These are phyloP conservation scores for Pholiota molesta DNA, from an alignment of 768 basidiomycete species.

Conservation along the genomic window DNA sequence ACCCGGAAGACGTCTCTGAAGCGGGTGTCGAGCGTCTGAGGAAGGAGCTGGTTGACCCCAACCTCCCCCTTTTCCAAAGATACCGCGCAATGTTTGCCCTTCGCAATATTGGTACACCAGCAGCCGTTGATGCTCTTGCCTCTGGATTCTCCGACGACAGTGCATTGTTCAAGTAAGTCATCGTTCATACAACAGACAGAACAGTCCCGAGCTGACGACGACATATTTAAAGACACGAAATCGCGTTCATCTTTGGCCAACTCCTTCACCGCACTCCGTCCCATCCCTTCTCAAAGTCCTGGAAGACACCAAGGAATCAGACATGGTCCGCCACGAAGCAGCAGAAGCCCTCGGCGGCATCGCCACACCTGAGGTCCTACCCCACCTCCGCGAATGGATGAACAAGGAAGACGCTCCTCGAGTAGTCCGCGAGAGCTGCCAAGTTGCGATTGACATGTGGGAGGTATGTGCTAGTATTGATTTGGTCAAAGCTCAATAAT, in stretches of 20 bases:
- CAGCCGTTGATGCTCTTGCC: conserved; percentile 89
- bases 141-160: conserved; percentile 88
- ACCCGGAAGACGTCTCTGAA: conserved; percentile 51
- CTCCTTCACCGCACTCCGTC: conserved; percentile 88
- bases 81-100: conserved; percentile 99
- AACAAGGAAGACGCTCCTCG: conserved; percentile 74
- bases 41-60: conserved; percentile 62
- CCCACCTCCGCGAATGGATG: conserved; percentile 86
- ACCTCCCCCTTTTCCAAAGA: conserved; percentile 81
- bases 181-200: not conserved
- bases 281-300: conserved; percentile 83
- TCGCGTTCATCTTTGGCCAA: conserved; percentile 98
- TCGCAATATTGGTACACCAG: conserved; percentile 85
- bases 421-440: conserved; percentile 95
- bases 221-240: conserved; percentile 74
- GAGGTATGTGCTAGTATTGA: conserved; percentile 55
- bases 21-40: conserved; percentile 57
- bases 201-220: not conserved
- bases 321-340: conserved; percentile 99
- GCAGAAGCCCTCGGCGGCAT: conserved; percentile 99
- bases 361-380: conserved; percentile 88
- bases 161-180: conserved; percentile 86
- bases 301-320: conserved; percentile 71
- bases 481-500: not conserved
- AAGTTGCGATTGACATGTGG: conserved; percentile 97